phyloP scores from a whole-genome alignment of 495 filamentous ascomycete genomes.

The Venustampulla echinocandica region DNA sequence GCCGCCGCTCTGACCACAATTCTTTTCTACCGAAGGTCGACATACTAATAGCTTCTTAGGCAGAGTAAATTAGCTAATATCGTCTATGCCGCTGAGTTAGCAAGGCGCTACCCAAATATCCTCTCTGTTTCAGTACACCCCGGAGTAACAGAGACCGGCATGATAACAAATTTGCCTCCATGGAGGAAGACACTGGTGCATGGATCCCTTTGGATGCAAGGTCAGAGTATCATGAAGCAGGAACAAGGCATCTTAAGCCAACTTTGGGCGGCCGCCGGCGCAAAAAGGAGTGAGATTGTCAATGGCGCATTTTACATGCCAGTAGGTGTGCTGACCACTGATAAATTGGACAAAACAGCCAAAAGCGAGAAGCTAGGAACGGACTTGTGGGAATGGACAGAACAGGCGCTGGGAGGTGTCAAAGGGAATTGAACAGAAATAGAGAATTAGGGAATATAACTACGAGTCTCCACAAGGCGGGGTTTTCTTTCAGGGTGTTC shows the following conservation, averaged over 20 bases:
- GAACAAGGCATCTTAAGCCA: constrained; percentile 47
- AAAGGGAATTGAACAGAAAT: background rate
- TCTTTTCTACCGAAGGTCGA: background rate
- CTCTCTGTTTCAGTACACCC: constrained; percentile 54
- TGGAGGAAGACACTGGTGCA: constrained; percentile 25
- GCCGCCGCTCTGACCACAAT: too few relatives aligned
- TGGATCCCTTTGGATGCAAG: constrained; percentile 13
- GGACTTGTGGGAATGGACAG: constrained; percentile 5
- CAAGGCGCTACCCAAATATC: constrained; percentile 47
- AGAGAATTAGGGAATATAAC: background rate
- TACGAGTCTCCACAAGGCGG: background rate
- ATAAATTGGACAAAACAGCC: constrained; percentile 16
- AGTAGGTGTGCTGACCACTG: constrained; percentile 35
- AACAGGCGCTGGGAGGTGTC: constrained; percentile 1
- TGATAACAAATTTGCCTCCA: constrained; percentile 1
- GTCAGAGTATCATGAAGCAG: constrained; percentile 23
- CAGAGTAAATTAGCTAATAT: constrained; percentile 64
- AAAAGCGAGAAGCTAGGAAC: background rate
- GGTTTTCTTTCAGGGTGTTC: too few relatives aligned
- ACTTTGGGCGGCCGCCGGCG: constrained; percentile 48
- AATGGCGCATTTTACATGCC: constrained; percentile 53
- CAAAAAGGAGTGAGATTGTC: constrained; percentile 26
- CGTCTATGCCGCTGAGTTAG: constrained; percentile 51
- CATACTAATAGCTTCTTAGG: background rate
- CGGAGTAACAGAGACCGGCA: constrained; percentile 38